Evolutionary conservation across 306 rosid species (phyloP), one percentile per base, ranked within the genome.

Genomic region (Boehmeria nivea): DNA sequence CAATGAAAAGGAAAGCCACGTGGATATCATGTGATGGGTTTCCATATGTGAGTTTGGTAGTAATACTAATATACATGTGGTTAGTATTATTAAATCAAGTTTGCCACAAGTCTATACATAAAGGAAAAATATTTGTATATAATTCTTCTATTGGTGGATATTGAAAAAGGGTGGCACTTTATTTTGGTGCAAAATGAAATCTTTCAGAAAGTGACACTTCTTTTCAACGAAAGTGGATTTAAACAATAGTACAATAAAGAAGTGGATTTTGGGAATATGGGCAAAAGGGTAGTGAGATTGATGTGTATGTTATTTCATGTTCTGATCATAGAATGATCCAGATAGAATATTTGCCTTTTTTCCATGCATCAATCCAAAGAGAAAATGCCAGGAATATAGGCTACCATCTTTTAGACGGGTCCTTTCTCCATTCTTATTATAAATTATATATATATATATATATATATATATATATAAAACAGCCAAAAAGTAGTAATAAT

Each of bases 361-460:
- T 16, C 51, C 25, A 22, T 43, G 14, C 59, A 27, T 6, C 9
- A 31, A 4, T 52, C 36, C 45, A 54, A 43, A 44, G n/a, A 26
- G 57, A 67, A 67, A 65, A 42, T 33, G 78, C 60, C 75, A 67
- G 24, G 8, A 26, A 43, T 43, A 58, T 54, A 43, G 36, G 37
- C 43, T 58, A 40, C 57, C 39, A 26, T 46, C 34, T 18, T 4
- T 50, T 17, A 59, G 12, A 25, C 23, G 51, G 34, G 49, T 14
- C 47, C 26, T 36, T 31, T 31, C 36, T 4, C 8, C 1, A 4
- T 31, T 31, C 9, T 31, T 31, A 2, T 31, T n/a, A n/a, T n/a
- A n/a, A 4, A 31, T 31, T 31, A 31, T 31, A 4, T 31, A 1
- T 1, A 4, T 31, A 31, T 31, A 1, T 31, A n/a, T n/a, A n/a